Base-by-base conservation (phyloP, 192 early-diverging fungal species). In the Mortierella claussenii region DNA sequence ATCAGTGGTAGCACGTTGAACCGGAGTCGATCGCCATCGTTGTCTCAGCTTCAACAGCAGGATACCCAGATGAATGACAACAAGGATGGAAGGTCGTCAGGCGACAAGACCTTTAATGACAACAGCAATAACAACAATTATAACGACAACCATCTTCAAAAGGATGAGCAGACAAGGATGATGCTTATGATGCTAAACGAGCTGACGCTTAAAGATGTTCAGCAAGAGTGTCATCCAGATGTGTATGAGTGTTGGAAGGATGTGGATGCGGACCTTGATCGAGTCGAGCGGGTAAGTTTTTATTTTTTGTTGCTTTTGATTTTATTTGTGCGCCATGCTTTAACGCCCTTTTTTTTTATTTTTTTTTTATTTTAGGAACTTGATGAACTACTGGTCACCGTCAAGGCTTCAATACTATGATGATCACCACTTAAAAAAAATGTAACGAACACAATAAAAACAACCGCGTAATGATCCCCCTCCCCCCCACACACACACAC, bases 181-280 rank as follows among this genome's bases (percentile, higher is more conserved):
- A 66, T 76, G 64, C 42, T 76, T 45, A 48, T 76, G 52, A 76
- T 76, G 73, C 51, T 76, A 34, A 67, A 67, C 27, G 73, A 76
- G 21, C 31, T 76, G 64, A 67, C 73, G 4, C 65, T 76, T 10
- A 76, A 67, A 50, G 73, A 76, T 57, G 73, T 76, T 6, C 73
- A 67, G 24, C 50, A 67, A 23, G 73, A 76, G 13, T 76, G 73
- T 51, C 73, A 76, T 45, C 73, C 73, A 23, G 73, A 76, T 8
- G 73, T 76, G 15, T 76, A 76, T 37, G 73, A 76, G 1, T 76
- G 73, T 13, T 76, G 73, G 73, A 76, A 76, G 53, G 59, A 76
- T 45, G 64, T 76, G 20, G 73, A 76, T 61, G 73, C 63, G 1
- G 64, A 76, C 45, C 53, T 76, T 30, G 73, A 76, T 50, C 56